Percentiles rank a stretch among this genome's conserved stretches.
Conservation (phyloP, 441 rosid species). For the Adansonia rubrostipa region DNA sequence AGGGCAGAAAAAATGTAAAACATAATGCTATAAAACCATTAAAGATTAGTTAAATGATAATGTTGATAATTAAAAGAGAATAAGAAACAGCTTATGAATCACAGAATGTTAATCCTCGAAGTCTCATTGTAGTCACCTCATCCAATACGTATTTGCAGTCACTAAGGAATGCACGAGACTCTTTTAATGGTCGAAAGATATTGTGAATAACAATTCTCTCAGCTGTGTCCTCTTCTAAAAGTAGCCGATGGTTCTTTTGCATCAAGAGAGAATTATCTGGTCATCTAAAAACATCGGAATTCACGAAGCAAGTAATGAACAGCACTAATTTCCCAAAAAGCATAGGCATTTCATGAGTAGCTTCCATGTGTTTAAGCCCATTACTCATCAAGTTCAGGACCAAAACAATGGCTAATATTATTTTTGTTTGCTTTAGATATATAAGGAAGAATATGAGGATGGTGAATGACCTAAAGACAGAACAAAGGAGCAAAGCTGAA, state of each 20-base stretch:
- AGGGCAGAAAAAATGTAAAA: not conserved
- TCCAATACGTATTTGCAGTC: slow-evolving; percentile 96
- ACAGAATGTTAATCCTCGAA: slow-evolving; percentile 73
- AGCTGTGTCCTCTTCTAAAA: slow-evolving; percentile 95
- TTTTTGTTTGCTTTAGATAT: not conserved
- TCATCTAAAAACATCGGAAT: slow-evolving; percentile 17
- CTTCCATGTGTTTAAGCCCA: slow-evolving; percentile 24
- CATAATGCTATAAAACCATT: not conserved
- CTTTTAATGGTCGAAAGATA: slow-evolving; percentile 82
- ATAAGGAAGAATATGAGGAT: not conserved
- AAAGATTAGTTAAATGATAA: slow-evolving; percentile 1
- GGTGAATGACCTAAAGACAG: slow-evolving; percentile 15
- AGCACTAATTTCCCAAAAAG: slow-evolving; percentile 5
- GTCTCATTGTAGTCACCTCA: slow-evolving; percentile 97
- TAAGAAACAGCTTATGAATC: slow-evolving; percentile 8
- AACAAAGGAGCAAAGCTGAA: not conserved
- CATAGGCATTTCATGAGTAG: slow-evolving; percentile 16
- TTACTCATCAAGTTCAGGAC: slow-evolving; percentile 14
- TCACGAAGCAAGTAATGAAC: slow-evolving; percentile 20
- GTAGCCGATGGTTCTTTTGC: slow-evolving; percentile 55
- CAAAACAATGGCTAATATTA: not conserved
- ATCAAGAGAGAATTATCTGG: not conserved
- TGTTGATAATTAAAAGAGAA: not conserved
- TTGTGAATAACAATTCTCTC: slow-evolving; percentile 77
- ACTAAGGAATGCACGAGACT: slow-evolving; percentile 94